Conservation (phyloP, 1,284 basidiomycete species). For the Heterobasidion annosum region DNA sequence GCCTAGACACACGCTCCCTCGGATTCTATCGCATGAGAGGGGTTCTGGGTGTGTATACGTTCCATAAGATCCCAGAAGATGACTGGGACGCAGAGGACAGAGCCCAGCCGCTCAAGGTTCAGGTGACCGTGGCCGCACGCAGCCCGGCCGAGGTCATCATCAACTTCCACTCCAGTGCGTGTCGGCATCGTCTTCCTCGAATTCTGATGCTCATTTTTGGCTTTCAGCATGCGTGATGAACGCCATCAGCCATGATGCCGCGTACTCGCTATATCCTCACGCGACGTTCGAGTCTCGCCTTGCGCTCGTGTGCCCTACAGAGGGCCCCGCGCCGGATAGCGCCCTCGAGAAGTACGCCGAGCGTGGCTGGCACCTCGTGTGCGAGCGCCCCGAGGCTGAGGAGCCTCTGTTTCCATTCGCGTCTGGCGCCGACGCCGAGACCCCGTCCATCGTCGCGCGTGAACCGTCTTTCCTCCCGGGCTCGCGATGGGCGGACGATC, state of each 20-base stretch:
- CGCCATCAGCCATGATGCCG: constrained; percentile 11
- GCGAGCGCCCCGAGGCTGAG: background rate
- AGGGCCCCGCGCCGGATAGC: background rate
- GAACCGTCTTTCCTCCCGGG: constrained; percentile 1
- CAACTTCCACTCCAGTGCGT: constrained; percentile 36
- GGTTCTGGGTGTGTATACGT: constrained; percentile 4
- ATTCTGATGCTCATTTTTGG: background rate
- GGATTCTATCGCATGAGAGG: background rate
- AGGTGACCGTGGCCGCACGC: constrained; percentile 21
- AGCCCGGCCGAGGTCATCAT: constrained; percentile 26
- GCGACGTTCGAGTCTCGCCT: constrained; percentile 12
- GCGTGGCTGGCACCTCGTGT: constrained; percentile 19
- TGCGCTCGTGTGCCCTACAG: constrained; percentile 2
- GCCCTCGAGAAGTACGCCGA: constrained; percentile 18
- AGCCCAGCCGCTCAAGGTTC: constrained; percentile 18
- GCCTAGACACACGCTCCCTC: background rate
- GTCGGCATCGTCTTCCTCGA: background rate
- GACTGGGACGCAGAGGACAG: background rate
- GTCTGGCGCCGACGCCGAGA: background rate
- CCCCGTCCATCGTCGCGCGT: background rate
- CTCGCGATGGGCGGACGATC: constrained; percentile 18
- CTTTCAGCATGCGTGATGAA: constrained; percentile 16
- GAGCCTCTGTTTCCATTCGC: background rate
- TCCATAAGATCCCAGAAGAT: background rate
- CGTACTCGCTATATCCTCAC: constrained; percentile 14